phyloP scores from a whole-genome alignment of 768 basidiomycete genomes.

The Erythrobasidium yunnanense region DNA sequence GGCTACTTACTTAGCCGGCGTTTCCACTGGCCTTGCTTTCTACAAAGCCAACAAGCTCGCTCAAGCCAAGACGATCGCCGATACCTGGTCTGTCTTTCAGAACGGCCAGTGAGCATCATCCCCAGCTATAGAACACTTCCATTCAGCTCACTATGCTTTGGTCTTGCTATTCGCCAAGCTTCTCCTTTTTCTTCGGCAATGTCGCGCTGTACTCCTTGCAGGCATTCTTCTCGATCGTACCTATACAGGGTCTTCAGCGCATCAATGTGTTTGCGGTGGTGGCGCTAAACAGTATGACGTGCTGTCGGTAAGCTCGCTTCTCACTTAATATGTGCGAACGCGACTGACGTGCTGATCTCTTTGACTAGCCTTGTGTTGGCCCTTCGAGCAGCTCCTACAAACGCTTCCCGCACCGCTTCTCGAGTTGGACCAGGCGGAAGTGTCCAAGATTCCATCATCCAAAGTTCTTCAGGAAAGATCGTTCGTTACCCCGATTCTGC shows the following conservation, averaged over 20 bases:
- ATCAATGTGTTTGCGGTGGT: neutral
- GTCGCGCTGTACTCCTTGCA: neutral
- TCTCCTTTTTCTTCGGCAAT: constrained; percentile 5
- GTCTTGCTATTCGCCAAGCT: neutral
- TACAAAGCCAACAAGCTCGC: neutral
- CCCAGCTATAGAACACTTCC: neutral
- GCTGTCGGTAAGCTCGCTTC: constrained; percentile 6
- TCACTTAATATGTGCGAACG: too few species aligned
- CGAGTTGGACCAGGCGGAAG: too few species aligned
- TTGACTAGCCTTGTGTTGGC: too few species aligned
- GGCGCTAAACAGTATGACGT: neutral
- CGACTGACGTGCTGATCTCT: too few species aligned
- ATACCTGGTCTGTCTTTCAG: neutral
- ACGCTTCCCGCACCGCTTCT: too few species aligned
- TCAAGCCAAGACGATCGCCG: too few species aligned
- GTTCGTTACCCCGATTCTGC: too few species aligned
- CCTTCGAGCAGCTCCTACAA: too few species aligned
- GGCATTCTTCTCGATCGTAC: constrained; percentile 1
- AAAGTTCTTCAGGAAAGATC: too few species aligned
- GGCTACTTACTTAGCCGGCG: neutral
- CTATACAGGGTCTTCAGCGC: constrained; percentile 4
- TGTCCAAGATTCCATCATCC: too few species aligned
- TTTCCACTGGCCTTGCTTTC: neutral
- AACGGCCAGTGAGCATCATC: neutral
- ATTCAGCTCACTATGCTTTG: neutral